Evolutionary conservation across 257 asterid species (phyloP), one percentile per base, ranked within the genome.

Genomic region (Solanum lignicaule): DNA sequence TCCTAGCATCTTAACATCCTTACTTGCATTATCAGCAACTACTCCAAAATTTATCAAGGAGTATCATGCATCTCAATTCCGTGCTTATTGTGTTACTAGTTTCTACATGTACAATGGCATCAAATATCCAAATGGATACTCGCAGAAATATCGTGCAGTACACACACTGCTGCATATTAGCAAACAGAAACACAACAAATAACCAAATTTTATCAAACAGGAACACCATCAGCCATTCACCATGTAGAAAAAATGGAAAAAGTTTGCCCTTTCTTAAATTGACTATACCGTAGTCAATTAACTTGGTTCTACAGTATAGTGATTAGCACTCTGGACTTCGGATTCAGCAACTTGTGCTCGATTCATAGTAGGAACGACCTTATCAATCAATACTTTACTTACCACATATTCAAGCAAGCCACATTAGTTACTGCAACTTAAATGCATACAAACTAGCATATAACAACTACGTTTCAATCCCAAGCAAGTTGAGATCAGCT

Each of bases 241-340:
- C 31, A 29, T 29, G 31, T 29, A 29, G 31, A 29, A 29, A 29
- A 29, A 29, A 29, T 29, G 31, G 31, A 29, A 29, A 29, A 29
- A 29, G 31, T 29, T 29, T 1, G 31, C 31, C 31, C 2, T 29
- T 29, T 29, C 31, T 29, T 29, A 29, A 29, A 29, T 29, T 2
- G 31, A 29, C 31, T 29, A 29, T 29, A 29, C 31, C 31, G 31
- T 29, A 1, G 31, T 29, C 2, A 29, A 10, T 12, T 38, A 85
- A 27, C 31, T 18, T 7, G 43, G 23, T 68, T 66, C 43, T 85
- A 39, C 93, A 96, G 96, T 95, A 96, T 97, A 95, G 98, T 94
- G 96, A 97, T 94, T 95, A 94, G 98, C 98, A 95, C 97, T 96
- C 98, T 93, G 95, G 97, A 96, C 96, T 96, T 94, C 94, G 98